These are phyloP conservation scores for Candolleomyces aberdarensis DNA, from an alignment of 768 basidiomycete genomes.

Conservation along the genomic window DNA sequence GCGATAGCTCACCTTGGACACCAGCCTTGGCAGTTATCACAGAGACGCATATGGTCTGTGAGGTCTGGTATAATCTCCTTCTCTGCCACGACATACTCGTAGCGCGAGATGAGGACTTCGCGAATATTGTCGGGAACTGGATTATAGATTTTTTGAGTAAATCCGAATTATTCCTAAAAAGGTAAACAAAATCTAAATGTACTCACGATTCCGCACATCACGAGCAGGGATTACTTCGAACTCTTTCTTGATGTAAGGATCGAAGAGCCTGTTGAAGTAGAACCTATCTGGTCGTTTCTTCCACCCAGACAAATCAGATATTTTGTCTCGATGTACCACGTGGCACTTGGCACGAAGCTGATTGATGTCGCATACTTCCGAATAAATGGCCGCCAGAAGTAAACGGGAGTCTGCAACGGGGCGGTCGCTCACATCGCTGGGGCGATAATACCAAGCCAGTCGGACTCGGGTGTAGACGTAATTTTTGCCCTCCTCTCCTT, in stretches of 20 bases:
- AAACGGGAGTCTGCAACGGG: conserved; percentile 88
- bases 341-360: conserved; percentile 91
- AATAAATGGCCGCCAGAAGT: conserved; percentile 93
- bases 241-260: conserved; percentile 97
- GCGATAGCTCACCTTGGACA: conserved; percentile 68
- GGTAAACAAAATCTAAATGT: conserved; percentile 15
- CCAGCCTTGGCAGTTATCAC: conserved; percentile 85
- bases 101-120: conserved; percentile 71
- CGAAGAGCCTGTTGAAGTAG: conserved; percentile 94
- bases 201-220: conserved; percentile 87
- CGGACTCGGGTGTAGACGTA: conserved; percentile 80
- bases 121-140: conserved; percentile 81
- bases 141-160: conserved; percentile 18
- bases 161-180: conserved; percentile 16
- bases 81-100: conserved; percentile 95
- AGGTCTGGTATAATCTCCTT: conserved; percentile 90
- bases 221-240: conserved; percentile 91
- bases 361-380: conserved; percentile 92
- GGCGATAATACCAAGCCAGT: conserved; percentile 95
- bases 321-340: conserved; percentile 94
- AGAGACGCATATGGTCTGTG: conserved; percentile 81
- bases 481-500: conserved; percentile 62
- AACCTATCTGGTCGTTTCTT: conserved; percentile 94
- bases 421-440: conserved; percentile 92
- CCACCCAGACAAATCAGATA: conserved; percentile 89